A percentile compares a stretch with the other conserved stretches of the same genome.
Conservation (phyloP, 208 protist genomes). For the Trypanosoma cruzi region DNA sequence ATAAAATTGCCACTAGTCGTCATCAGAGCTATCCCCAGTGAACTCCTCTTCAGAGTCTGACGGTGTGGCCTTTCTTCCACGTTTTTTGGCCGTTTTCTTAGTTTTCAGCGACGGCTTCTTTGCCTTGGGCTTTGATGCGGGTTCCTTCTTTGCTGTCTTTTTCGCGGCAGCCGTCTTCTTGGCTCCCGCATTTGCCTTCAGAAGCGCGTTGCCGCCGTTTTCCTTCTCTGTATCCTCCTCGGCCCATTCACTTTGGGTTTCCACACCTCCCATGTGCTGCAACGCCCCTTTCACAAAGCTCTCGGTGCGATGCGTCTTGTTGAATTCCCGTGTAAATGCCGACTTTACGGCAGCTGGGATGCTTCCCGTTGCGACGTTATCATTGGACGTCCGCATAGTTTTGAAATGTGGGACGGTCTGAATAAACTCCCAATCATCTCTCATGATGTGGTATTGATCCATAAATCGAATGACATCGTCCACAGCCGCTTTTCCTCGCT, state of each 20-base stretch:
- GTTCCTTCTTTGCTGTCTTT: conserved; percentile 28
- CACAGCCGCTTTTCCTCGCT: conserved; percentile 72
- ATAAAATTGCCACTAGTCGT: conserved; percentile 6
- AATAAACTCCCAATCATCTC: conserved; percentile 92
- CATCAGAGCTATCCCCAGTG: conserved; percentile 19
- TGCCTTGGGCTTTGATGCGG: conserved; percentile 31
- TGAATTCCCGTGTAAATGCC: conserved; percentile 90
- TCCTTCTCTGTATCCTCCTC: conserved; percentile 29
- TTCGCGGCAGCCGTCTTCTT: conserved; percentile 29
- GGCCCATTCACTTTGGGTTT: conserved; percentile 13
- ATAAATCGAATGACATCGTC: conserved; percentile 80
- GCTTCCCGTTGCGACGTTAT: conserved; percentile 16
- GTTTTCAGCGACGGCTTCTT: conserved; percentile 17
- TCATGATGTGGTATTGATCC: conserved; percentile 85
- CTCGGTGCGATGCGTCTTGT: conserved; percentile 80
- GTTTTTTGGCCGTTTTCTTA: conserved; percentile 15
- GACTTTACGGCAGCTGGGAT: conserved; percentile 84
- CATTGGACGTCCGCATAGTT: conserved; percentile 42
- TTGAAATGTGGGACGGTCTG: conserved; percentile 75
- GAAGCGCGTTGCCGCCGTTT: neutral
- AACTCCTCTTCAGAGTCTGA: conserved; percentile 35
- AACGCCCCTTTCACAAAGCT: conserved; percentile 68
- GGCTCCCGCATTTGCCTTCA: conserved; percentile 32
- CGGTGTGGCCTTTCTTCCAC: conserved; percentile 1
- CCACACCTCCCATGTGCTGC: conserved; percentile 30